Evolutionary conservation across 2,329 filamentous ascomycete genomes (phyloP).

Genomic region (Cladophialophora psammophila): DNA sequence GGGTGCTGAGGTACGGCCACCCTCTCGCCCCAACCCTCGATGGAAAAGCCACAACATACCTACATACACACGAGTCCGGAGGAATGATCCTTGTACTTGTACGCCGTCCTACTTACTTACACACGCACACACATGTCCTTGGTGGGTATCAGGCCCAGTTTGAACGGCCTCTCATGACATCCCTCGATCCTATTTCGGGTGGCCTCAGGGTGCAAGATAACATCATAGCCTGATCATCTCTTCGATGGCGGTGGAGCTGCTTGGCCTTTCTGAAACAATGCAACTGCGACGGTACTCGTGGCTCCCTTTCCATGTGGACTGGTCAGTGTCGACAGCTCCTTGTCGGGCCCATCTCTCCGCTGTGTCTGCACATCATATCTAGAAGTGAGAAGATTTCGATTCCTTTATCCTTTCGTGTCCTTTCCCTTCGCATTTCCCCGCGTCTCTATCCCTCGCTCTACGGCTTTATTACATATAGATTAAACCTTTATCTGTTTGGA

Average conservation of each 20-base stretch:
- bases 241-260: neutral
- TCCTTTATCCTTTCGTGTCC: neutral
- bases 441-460: conserved; percentile 4
- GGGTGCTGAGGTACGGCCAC: neutral
- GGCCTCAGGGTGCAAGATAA: conserved; percentile 3
- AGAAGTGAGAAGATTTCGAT: conserved; percentile 4
- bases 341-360: conserved; percentile 3
- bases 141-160: neutral
- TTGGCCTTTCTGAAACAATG: conserved; percentile 13
- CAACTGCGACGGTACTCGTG: neutral
- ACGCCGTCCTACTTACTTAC: neutral
- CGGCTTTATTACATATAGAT: neutral
- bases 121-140: neutral
- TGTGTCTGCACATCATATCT: conserved; percentile 10
- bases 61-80: neutral
- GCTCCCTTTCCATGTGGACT: neutral
- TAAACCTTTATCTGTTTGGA: neutral
- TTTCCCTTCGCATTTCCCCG: neutral
- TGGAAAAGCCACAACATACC: neutral
- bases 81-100: neutral
- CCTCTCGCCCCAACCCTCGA: neutral
- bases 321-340: neutral
- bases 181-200: neutral
- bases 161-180: neutral
- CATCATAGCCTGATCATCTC: conserved; percentile 14